Percentiles rank a stretch among this genome's conserved stretches.
Evolutionary conservation across 1,139 yeast species (phyloP).

Genomic region (Kodamaea sp.): DNA sequence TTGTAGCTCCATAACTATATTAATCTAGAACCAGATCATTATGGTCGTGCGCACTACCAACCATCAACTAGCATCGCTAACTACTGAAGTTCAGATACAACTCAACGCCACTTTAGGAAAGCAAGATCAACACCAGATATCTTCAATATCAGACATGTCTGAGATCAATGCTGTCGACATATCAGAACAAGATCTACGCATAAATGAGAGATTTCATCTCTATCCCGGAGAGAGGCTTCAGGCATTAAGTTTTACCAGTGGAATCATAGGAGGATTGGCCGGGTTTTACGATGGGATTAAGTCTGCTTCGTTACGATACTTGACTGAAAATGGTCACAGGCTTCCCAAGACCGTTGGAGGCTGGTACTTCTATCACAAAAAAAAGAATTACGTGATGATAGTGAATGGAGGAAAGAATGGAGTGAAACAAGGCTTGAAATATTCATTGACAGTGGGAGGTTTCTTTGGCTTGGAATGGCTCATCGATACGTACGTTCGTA

Average conservation of each 20-base stretch:
- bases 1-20: no score
- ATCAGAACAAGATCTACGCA: conserved; percentile 8
- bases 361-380: conserved; percentile 87
- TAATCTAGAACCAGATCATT: no score
- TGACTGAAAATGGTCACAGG: conserved; percentile 83
- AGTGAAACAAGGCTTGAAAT: conserved; percentile 42
- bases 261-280: conserved; percentile 56
- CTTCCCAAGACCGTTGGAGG: conserved; percentile 79
- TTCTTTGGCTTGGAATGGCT: conserved; percentile 65
- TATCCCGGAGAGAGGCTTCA: conserved; percentile 38
- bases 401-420: conserved; percentile 53
- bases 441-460: conserved; percentile 47
- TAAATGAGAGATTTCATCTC: conserved; percentile 44
- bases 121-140: no score
- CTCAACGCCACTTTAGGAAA: no score
- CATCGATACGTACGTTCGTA: conserved; percentile 51
- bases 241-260: conserved; percentile 39
- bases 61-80: no score
- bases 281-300: conserved; percentile 69
- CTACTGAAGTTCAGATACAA: no score
- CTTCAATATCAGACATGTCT: conserved; percentile 2
- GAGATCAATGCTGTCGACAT: conserved; percentile 3
- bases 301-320: conserved; percentile 56
- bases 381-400: conserved; percentile 76
- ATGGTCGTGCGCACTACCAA: no score